phyloP scores from a whole-genome alignment of 148 eudicot species.

The Camellia granthamiana region DNA sequence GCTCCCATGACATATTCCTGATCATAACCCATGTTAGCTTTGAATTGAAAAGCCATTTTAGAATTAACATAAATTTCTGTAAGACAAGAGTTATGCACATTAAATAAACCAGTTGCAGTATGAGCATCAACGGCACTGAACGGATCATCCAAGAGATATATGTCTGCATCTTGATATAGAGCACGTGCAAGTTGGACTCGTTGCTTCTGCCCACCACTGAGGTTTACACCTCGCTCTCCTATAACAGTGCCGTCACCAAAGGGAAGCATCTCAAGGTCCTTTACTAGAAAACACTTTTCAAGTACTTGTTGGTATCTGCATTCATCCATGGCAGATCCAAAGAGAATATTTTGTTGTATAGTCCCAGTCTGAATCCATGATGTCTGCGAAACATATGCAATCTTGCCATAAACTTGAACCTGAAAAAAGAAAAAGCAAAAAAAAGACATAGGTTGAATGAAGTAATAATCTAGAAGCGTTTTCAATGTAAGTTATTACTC shows the following conservation, averaged over 20 bases:
- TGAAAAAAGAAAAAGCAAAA: conserved; percentile 18
- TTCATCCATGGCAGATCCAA: conserved; percentile 45
- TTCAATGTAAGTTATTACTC: neutral
- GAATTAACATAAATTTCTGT: neutral
- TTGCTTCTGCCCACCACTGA: conserved; percentile 72
- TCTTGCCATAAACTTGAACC: conserved; percentile 45
- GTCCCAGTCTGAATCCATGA: conserved; percentile 73
- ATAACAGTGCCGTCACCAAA: conserved; percentile 54
- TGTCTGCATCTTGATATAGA: conserved; percentile 59
- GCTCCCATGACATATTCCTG: conserved; percentile 63
- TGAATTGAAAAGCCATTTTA: neutral
- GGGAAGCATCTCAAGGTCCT: conserved; percentile 51
- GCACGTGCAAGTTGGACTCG: conserved; percentile 67
- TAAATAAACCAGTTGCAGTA: conserved; percentile 52
- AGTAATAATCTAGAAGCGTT: neutral
- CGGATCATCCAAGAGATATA: conserved; percentile 65
- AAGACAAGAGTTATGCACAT: conserved; percentile 22
- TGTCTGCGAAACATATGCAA: conserved; percentile 60
- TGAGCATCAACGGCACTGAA: conserved; percentile 78
- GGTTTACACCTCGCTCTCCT: conserved; percentile 68
- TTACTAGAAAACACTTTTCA: conserved; percentile 39
- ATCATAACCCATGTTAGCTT: conserved; percentile 2
- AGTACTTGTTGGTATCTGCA: conserved; percentile 40
- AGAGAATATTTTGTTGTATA: conserved; percentile 54
- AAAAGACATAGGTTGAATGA: neutral